These are phyloP conservation scores for Yarrowia sp. DNA, from an alignment of 805 yeast species.

Conservation along the genomic window DNA sequence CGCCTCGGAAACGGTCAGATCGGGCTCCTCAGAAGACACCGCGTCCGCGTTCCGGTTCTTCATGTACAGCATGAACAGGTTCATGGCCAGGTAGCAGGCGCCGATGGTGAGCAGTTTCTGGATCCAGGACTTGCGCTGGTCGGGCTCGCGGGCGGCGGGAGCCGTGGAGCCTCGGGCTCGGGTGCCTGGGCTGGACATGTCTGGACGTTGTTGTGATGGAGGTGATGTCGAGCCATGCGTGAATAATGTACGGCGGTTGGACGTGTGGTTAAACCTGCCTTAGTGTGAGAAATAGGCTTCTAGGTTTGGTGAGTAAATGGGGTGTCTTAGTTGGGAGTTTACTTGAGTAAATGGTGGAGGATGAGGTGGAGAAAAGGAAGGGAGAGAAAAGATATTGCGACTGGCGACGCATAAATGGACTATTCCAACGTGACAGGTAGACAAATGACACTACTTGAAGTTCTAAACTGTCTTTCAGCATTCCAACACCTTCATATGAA, in stretches of 20 bases:
- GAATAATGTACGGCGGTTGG: neutral
- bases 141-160: neutral
- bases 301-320: too few species aligned
- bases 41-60: constrained; percentile 3
- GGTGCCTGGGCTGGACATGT: constrained; percentile 1
- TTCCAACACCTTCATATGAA: too few species aligned
- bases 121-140: constrained; percentile 24
- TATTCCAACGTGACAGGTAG: too few species aligned
- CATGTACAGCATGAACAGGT: constrained; percentile 9
- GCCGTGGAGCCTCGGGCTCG: neutral
- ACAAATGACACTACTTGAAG: too few species aligned
- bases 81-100: constrained; percentile 15
- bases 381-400: too few species aligned
- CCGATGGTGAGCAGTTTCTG: constrained; percentile 18
- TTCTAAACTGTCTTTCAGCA: too few species aligned
- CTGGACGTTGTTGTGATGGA: constrained; percentile 1
- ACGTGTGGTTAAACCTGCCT: too few species aligned
- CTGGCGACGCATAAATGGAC: too few species aligned
- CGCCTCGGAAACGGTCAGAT: constrained; percentile 21
- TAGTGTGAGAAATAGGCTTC: too few species aligned
- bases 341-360: too few species aligned
- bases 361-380: too few species aligned
- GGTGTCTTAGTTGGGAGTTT: too few species aligned
- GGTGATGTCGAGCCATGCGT: constrained; percentile 6
- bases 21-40: neutral